Conservation (phyloP, 257 asterid genomes). For the Nicotiana paniculata region DNA sequence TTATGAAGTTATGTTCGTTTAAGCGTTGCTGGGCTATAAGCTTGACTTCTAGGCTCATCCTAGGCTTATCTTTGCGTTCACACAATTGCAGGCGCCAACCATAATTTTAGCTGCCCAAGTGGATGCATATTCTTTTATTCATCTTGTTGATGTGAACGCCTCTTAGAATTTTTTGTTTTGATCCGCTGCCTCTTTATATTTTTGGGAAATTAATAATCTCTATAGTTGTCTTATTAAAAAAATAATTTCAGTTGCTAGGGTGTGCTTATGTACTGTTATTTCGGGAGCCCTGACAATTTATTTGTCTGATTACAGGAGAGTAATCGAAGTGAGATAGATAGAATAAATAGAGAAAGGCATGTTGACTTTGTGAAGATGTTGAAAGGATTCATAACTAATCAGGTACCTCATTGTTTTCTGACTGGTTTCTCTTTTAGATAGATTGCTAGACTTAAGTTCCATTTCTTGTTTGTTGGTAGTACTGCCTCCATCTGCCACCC, state of each 20-base stretch:
- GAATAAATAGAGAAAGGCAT: constrained; percentile 73
- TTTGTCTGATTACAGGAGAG: constrained; percentile 62
- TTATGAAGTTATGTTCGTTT: neutral
- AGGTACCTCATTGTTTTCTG: constrained; percentile 41
- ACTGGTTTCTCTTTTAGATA: neutral
- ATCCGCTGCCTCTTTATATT: neutral
- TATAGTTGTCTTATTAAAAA: too few species aligned
- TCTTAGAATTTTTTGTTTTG: neutral
- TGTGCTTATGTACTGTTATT: neutral
- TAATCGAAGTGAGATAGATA: constrained; percentile 68
- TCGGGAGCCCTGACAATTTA: neutral
- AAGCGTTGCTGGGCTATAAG: neutral
- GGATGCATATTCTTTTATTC: neutral
- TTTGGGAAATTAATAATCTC: neutral
- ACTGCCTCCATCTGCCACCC: too few species aligned
- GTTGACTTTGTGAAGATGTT: constrained; percentile 75
- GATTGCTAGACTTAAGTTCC: neutral
- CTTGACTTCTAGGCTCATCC: neutral
- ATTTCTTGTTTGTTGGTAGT: neutral
- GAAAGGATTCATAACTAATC: constrained; percentile 72
- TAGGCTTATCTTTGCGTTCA: neutral
- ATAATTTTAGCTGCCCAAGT: neutral
- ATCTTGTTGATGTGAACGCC: neutral
- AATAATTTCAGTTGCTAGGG: neutral
- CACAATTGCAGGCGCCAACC: neutral